phyloP scores from a whole-genome alignment of 345 rosid species.

The Crucihimalaya himalaica region DNA sequence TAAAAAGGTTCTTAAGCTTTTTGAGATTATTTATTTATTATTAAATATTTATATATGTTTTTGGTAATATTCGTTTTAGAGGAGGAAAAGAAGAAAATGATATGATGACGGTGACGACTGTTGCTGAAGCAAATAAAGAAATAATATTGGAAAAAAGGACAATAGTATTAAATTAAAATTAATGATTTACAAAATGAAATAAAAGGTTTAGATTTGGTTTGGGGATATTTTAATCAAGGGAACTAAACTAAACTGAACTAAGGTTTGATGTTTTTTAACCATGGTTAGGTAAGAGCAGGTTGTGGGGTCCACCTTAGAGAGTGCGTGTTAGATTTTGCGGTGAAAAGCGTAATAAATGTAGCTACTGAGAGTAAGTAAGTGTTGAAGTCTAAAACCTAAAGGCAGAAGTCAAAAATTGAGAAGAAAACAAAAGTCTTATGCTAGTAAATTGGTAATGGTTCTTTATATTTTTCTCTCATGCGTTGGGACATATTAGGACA shows the following conservation, averaged over 20 bases:
- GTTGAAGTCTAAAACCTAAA: slow-evolving; percentile 35
- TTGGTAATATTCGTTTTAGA: slow-evolving; percentile 2
- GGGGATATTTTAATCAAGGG: slow-evolving; percentile 1
- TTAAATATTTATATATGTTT: too few species aligned
- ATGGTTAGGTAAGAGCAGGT: slow-evolving; percentile 22
- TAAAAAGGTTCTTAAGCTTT: slow-evolving; percentile 35
- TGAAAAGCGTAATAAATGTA: slow-evolving; percentile 40
- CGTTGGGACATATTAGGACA: too few species aligned
- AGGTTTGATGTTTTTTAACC: slow-evolving; percentile 31
- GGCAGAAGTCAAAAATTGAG: slow-evolving; percentile 11
- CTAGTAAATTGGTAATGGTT: neutral
- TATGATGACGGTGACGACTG: slow-evolving; percentile 35
- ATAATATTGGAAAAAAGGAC: neutral
- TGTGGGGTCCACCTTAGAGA: slow-evolving; percentile 22
- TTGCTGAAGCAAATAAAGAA: slow-evolving; percentile 34
- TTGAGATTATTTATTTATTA: slow-evolving; percentile 18
- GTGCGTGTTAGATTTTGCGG: slow-evolving; percentile 43
- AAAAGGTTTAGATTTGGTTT: neutral
- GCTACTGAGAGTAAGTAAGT: slow-evolving; percentile 1
- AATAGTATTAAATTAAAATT: slow-evolving; percentile 9
- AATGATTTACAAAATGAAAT: neutral
- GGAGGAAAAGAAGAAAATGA: slow-evolving; percentile 31
- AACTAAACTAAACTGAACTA: too few species aligned
- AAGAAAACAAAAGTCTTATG: neutral
- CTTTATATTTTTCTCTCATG: too few species aligned